A percentile compares a stretch with the other conserved stretches of the same genome.
phyloP scores from a whole-genome alignment of 306 rosid species.

The Canavalia ensiformis region DNA sequence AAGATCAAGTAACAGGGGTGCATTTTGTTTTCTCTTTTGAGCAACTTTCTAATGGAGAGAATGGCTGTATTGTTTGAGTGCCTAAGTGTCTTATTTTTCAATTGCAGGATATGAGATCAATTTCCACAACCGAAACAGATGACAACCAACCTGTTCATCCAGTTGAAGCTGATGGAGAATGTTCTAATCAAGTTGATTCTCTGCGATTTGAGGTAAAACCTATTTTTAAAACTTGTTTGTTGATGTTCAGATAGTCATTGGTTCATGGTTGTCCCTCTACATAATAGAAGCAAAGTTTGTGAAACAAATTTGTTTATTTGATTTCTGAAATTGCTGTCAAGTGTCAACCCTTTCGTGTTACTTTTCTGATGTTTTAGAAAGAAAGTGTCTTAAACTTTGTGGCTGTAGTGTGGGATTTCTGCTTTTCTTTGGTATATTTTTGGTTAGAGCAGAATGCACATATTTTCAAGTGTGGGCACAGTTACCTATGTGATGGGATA shows the following conservation, averaged over 20 bases:
- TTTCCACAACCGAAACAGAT: slow-evolving; percentile 49
- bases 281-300: slow-evolving; percentile 10
- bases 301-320: slow-evolving; percentile 29
- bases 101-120: slow-evolving; percentile 58
- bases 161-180: slow-evolving; percentile 54
- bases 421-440: slow-evolving; percentile 33
- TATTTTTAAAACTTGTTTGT: slow-evolving; percentile 1
- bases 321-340: background rate
- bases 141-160: slow-evolving; percentile 52
- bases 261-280: slow-evolving; percentile 11
- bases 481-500: slow-evolving; percentile 2
- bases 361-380: slow-evolving; percentile 17
- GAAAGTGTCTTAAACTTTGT: background rate
- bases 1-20: slow-evolving; percentile 52
- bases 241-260: background rate
- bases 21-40: background rate
- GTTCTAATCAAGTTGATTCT: slow-evolving; percentile 56
- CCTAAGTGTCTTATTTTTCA: slow-evolving; percentile 34
- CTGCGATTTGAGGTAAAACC: slow-evolving; percentile 86
- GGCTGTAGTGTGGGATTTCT: background rate
- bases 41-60: slow-evolving; percentile 33
- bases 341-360: slow-evolving; percentile 2
- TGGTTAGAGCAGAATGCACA: slow-evolving; percentile 13
- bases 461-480: slow-evolving; percentile 9
- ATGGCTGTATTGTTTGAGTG: slow-evolving; percentile 35